These are phyloP conservation scores for Saussurea involucrata DNA, from an alignment of 129 eudicot species.

Conservation along the genomic window DNA sequence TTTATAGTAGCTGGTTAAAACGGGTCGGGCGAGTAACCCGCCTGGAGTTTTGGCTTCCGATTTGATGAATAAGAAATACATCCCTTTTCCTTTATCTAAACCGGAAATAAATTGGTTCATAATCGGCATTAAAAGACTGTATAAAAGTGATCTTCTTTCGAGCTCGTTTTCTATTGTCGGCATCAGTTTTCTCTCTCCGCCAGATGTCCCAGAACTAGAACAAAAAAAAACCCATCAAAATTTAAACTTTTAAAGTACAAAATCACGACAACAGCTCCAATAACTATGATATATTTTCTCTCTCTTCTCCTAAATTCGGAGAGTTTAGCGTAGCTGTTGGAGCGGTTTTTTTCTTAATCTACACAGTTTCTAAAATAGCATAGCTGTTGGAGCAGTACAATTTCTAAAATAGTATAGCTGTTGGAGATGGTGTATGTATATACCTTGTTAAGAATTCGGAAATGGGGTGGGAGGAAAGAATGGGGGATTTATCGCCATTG, in stretches of 20 bases:
- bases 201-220: slow-evolving; percentile 75
- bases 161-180: slow-evolving; percentile 76
- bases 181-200: slow-evolving; percentile 82
- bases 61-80: slow-evolving; percentile 61
- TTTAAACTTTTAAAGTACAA: background rate
- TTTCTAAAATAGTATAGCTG: background rate
- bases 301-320: too few relatives aligned
- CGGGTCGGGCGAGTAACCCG: slow-evolving; percentile 71
- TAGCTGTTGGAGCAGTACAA: background rate
- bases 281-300: too few relatives aligned
- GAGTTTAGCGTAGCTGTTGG: too few relatives aligned
- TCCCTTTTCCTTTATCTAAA: slow-evolving; percentile 68
- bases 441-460: slow-evolving; percentile 89
- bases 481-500: slow-evolving; percentile 63
- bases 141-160: slow-evolving; percentile 47
- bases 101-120: slow-evolving; percentile 73
- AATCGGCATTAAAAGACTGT: slow-evolving; percentile 82
- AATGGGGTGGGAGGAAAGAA: slow-evolving; percentile 73
- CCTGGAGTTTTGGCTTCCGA: slow-evolving; percentile 74
- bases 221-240: background rate
- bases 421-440: background rate
- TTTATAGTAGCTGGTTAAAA: slow-evolving; percentile 70
- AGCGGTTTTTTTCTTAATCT: too few relatives aligned
- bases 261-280: background rate
- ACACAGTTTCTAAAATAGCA: background rate